Conservation (phyloP, 495 filamentous ascomycete species). For the Xanthoparmelia taractica region DNA sequence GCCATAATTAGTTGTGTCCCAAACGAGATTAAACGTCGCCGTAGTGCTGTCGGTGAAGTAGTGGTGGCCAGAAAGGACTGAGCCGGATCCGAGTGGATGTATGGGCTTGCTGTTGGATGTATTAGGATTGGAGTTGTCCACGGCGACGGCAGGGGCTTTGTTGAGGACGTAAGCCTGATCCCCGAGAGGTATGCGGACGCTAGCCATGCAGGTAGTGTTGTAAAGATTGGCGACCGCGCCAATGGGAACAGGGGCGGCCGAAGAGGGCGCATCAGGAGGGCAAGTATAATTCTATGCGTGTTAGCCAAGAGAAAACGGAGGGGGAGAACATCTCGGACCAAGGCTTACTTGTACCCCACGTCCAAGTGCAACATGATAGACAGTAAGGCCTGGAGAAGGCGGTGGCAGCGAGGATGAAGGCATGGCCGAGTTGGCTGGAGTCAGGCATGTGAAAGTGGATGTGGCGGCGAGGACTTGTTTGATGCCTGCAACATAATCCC, state of each 20-base stretch:
- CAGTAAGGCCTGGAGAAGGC: conserved; percentile 46
- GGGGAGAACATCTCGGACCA: not conserved
- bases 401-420: conserved; percentile 46
- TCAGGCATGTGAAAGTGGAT: conserved; percentile 31
- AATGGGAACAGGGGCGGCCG: conserved; percentile 47
- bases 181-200: conserved; percentile 41
- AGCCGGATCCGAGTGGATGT: conserved; percentile 45
- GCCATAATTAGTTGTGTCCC: conserved; percentile 44
- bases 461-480: not conserved
- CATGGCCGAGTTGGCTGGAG: conserved; percentile 35
- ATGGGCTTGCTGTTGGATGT: conserved; percentile 4
- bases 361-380: conserved; percentile 76
- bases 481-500: not conserved
- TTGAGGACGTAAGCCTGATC: conserved; percentile 13
- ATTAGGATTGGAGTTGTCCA: conserved; percentile 21
- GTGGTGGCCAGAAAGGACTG: conserved; percentile 66
- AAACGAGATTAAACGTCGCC: conserved; percentile 73
- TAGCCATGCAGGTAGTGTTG: conserved; percentile 75
- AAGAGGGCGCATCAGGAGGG: conserved; percentile 45
- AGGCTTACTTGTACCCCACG: conserved; percentile 58
- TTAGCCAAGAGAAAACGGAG: conserved; percentile 1
- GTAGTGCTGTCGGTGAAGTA: conserved; percentile 59
- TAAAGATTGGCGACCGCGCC: conserved; percentile 83
- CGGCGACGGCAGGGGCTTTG: conserved; percentile 36
- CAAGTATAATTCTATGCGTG: conserved; percentile 79